Percentiles rank a stretch among this genome's conserved stretches.
These are phyloP conservation scores for Bathelium albidoporum DNA, from an alignment of 495 filamentous ascomycete genomes.

Conservation along the genomic window DNA sequence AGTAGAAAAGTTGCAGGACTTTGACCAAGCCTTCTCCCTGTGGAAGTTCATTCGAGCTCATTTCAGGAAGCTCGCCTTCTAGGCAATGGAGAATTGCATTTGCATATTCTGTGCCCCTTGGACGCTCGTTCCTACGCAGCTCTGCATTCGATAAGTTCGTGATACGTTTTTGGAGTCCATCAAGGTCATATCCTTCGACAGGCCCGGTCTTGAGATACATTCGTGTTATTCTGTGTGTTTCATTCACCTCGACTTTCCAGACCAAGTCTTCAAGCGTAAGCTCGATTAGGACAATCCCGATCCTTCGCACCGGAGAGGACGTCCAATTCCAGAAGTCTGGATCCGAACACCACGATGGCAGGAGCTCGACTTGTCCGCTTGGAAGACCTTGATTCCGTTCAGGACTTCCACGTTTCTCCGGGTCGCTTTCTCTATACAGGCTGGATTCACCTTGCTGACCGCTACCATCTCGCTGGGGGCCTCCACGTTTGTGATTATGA, in stretches of 20 bases:
- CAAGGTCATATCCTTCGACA: background rate
- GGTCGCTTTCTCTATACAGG: background rate
- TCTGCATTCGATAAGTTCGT: background rate
- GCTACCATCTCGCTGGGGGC: background rate
- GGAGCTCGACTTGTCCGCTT: no score
- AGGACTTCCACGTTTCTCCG: no score
- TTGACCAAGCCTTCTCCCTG: background rate
- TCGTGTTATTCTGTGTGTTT: background rate
- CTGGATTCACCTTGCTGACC: background rate
- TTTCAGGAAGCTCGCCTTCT: background rate
- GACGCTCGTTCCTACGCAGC: background rate
- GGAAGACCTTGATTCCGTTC: no score
- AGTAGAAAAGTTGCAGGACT: background rate
- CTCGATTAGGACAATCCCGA: background rate
- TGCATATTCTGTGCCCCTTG: background rate
- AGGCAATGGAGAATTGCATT: background rate
- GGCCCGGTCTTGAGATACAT: background rate
- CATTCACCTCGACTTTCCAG: background rate
- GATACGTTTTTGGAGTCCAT: background rate
- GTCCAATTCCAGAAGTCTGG: background rate
- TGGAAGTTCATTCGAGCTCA: background rate
- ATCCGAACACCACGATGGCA: background rate
- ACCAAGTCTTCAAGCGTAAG: background rate
- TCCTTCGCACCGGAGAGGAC: background rate
- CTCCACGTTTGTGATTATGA: background rate